Conservation (phyloP, 306 rosid species). For the Vicia sativa region DNA sequence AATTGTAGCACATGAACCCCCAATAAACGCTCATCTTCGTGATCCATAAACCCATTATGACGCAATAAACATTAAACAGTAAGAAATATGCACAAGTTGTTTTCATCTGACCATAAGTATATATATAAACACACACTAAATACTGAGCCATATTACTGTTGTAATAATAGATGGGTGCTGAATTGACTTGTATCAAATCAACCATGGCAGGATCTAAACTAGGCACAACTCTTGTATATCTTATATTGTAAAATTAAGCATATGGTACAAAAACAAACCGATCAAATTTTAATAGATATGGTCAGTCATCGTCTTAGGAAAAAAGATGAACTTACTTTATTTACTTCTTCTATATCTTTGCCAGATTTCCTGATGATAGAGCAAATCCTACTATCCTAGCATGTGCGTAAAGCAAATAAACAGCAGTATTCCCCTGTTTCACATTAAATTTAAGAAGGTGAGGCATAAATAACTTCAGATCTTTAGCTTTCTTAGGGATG, state of each 20-base stretch:
- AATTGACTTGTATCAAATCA: conserved; percentile 19
- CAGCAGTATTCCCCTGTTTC: conserved; percentile 93
- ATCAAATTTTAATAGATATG: conserved; percentile 3
- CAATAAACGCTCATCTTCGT: conserved; percentile 75
- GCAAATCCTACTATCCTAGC: conserved; percentile 94
- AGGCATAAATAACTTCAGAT: conserved; percentile 11
- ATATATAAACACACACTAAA: neutral
- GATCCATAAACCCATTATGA: conserved; percentile 72
- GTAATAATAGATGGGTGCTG: conserved; percentile 3
- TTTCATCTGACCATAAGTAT: conserved; percentile 34
- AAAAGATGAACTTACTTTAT: conserved; percentile 62
- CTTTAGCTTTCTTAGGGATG: neutral
- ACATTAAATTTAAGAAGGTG: conserved; percentile 41
- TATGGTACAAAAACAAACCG: conserved; percentile 12
- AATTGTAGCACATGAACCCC: conserved; percentile 88
- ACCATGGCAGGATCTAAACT: conserved; percentile 8
- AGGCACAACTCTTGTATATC: conserved; percentile 28
- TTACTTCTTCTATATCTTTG: conserved; percentile 74
- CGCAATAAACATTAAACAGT: conserved; percentile 11
- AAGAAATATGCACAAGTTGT: conserved; percentile 15
- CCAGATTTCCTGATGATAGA: conserved; percentile 95
- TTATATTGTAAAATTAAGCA: conserved; percentile 15
- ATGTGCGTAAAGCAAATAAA: conserved; percentile 92
- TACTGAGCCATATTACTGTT: conserved; percentile 1
- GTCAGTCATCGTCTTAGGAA: neutral